Percentiles rank a stretch among this genome's conserved stretches.
Evolutionary conservation across 306 rosid genomes (phyloP).

Genomic region (Cucurbita moschata): DNA sequence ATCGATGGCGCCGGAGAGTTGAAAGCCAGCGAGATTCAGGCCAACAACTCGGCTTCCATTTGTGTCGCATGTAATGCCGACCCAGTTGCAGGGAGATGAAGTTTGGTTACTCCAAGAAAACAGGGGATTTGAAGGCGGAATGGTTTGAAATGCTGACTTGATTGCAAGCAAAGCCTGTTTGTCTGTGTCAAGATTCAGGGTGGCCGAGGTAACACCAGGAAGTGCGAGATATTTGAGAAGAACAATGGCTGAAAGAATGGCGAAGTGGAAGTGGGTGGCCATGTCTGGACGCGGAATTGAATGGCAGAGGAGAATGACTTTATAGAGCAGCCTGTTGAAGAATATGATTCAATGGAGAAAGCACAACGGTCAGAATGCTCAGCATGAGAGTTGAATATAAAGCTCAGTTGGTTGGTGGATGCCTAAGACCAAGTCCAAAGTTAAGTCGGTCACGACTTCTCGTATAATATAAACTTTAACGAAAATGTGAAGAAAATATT

Average conservation of each 20-base stretch:
- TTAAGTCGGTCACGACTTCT: too few relatives aligned
- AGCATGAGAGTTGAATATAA: neutral
- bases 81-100: constrained; percentile 49
- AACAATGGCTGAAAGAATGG: constrained; percentile 2
- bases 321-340: neutral
- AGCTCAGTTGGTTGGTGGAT: neutral
- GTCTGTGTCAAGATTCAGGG: constrained; percentile 27
- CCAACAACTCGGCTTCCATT: constrained; percentile 23
- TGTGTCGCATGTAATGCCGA: constrained; percentile 34
- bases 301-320: neutral
- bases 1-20: constrained; percentile 31
- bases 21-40: constrained; percentile 27
- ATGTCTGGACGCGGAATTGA: constrained; percentile 6
- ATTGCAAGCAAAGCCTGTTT: constrained; percentile 41
- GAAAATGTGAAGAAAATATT: too few relatives aligned
- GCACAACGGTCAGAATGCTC: neutral
- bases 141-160: constrained; percentile 20
- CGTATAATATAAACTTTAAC: too few relatives aligned
- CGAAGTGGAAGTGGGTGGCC: constrained; percentile 11
- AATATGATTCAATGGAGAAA: neutral
- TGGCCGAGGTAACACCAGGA: neutral
- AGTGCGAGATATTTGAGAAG: neutral
- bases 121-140: neutral
- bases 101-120: constrained; percentile 30
- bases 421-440: neutral